These are phyloP conservation scores for Lactarius hatsudake DNA, from an alignment of 768 basidiomycete species.

Conservation along the genomic window DNA sequence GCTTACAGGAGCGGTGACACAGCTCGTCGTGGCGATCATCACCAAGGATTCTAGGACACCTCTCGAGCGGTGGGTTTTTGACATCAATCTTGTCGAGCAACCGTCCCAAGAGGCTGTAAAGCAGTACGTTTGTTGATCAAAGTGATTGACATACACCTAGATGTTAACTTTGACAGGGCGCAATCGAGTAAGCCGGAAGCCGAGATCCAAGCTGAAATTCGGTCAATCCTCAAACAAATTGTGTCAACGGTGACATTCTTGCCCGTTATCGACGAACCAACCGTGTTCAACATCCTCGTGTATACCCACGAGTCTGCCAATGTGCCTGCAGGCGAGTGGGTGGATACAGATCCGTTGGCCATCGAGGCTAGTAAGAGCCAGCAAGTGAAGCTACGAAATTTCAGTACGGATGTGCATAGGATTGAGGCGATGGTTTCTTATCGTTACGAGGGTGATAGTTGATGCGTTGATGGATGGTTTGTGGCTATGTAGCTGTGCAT, in stretches of 20 bases:
- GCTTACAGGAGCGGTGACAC: constrained; percentile 85
- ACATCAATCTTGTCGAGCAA: constrained; percentile 79
- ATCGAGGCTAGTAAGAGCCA: constrained; percentile 93
- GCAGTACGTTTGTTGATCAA: constrained; percentile 38
- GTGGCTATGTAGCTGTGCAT: neutral
- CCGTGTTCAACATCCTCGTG: constrained; percentile 96
- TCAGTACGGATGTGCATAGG: constrained; percentile 96
- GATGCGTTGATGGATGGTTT: neutral
- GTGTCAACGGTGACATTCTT: constrained; percentile 96
- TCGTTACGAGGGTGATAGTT: constrained; percentile 62
- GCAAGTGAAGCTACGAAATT: constrained; percentile 91
- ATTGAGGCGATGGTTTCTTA: constrained; percentile 99
- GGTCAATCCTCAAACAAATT: constrained; percentile 97
- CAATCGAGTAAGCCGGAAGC: constrained; percentile 64
- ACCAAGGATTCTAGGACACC: constrained; percentile 90
- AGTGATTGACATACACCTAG: constrained; percentile 2
- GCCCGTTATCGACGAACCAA: constrained; percentile 91
- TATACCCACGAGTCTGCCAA: constrained; percentile 92
- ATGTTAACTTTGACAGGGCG: constrained; percentile 38
- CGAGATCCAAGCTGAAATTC: constrained; percentile 96
- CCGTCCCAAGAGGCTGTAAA: constrained; percentile 45
- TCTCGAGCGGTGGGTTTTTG: constrained; percentile 98
- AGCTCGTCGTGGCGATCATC: constrained; percentile 93
- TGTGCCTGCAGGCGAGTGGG: constrained; percentile 91
- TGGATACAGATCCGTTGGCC: constrained; percentile 88